Conservation (phyloP, 495 filamentous ascomycete species). For the Hypoxylon rickii region DNA sequence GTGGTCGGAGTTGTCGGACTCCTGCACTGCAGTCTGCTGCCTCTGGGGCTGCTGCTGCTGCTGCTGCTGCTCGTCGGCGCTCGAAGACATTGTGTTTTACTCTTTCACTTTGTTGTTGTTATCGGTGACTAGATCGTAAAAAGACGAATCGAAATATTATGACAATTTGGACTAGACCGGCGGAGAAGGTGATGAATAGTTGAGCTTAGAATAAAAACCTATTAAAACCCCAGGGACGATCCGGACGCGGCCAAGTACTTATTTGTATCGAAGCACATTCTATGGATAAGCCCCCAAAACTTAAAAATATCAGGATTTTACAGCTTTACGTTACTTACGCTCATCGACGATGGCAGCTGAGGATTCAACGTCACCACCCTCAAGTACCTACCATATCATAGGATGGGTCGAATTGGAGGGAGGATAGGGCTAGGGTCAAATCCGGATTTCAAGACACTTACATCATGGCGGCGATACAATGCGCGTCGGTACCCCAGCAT, state of each 20-base stretch:
- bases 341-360: constrained; percentile 27
- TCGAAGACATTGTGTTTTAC: constrained; percentile 27
- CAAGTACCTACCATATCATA: constrained; percentile 8
- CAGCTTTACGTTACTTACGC: constrained; percentile 14
- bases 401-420: not conserved
- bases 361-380: constrained; percentile 27
- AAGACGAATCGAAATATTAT: too few species aligned
- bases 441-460: constrained; percentile 30
- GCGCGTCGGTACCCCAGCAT: not conserved
- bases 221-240: too few species aligned
- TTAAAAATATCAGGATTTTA: constrained; percentile 19
- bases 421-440: constrained; percentile 16
- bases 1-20: constrained; percentile 28
- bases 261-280: constrained; percentile 27
- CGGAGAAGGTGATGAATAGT: not conserved
- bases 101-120: too few species aligned
- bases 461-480: constrained; percentile 29
- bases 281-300: constrained; percentile 4
- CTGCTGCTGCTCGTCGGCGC: constrained; percentile 21
- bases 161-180: too few species aligned
- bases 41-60: constrained; percentile 13
- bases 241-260: constrained; percentile 3
- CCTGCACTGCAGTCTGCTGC: constrained; percentile 16
- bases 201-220: not conserved
- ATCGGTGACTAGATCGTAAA: too few species aligned